Evolutionary conservation across 371 early-diverging fungal species (phyloP), one percentile per base, ranked within the genome.

Genomic region (Phascolomyces articulosus): DNA sequence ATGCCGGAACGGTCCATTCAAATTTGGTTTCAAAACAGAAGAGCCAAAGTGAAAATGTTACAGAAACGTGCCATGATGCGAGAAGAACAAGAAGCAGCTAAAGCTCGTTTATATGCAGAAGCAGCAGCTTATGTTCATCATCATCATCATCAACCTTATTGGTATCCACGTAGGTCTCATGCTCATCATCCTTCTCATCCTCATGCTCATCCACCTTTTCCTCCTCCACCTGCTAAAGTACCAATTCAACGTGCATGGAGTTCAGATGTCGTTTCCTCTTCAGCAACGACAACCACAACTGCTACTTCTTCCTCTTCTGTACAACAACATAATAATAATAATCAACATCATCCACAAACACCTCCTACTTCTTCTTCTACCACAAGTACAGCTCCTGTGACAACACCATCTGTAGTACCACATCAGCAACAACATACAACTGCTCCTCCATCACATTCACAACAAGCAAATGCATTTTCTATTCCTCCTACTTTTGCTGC

Each of bases 1-100:
- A 97, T 98, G 96, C 93, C 96, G 26, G 90, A 91, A 65, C 85
- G 95, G 71, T 90, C 95, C 18, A 95, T 99, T 64, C 97, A 98
- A 74, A 96, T 99, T 66, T 99, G 99, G 99, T 99, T 99, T 85
- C 99, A 99, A 77, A 99, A 99, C 87, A 86, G 96, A 70, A 86
- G 99, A 54, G 97, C 97, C 49, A 97, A 96, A 79, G 91, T 90
- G 26, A 96, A 95, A 81, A 90, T 84, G 73, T 74, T 83, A 47
- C 85, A 85, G 59, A 78, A 80, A 60, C 65, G 85, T 44, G 77
- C 83, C 13, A 64, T 84, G 47, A 74, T 85, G 55, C 79, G 80
- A 10, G 84, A 87, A 63, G 80, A 87, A 64, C 85, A 85, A 64
- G 83, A 80, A 55, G 71, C 68, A n/a, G 73, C 75, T 0, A 64